phyloP scores from a whole-genome alignment of 2,329 filamentous ascomycete species.

The Microdochium trichocladiopsis region DNA sequence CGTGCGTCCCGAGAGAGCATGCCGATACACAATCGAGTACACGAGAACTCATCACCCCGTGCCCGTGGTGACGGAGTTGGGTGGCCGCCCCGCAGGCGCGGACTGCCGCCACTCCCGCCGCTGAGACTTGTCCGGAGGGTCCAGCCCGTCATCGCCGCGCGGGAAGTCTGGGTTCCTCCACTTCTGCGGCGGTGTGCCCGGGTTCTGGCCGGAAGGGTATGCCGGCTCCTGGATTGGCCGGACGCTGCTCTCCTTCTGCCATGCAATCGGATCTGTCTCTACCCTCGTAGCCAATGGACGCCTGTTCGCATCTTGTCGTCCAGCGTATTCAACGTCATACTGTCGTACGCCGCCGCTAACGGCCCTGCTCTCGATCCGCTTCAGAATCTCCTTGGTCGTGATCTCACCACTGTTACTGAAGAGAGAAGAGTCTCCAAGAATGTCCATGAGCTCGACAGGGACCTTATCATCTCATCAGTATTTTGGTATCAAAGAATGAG shows the following conservation, averaged over 20 bases:
- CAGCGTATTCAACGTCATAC: conserved; percentile 51
- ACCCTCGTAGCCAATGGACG: conserved; percentile 56
- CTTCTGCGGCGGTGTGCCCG: conserved; percentile 41
- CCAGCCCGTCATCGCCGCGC: conserved; percentile 26
- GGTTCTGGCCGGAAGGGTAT: conserved; percentile 28
- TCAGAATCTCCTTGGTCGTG: conserved; percentile 95
- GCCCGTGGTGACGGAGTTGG: conserved; percentile 40
- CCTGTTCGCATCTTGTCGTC: conserved; percentile 49
- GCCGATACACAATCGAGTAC: too few species aligned
- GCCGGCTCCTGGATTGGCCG: conserved; percentile 65
- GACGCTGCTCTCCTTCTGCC: conserved; percentile 78
- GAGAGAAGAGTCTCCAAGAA: conserved; percentile 75
- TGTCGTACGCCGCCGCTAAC: conserved; percentile 43
- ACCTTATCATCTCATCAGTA: conserved; percentile 49
- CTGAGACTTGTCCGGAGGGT: conserved; percentile 31
- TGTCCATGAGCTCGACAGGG: conserved; percentile 81
- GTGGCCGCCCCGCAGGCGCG: conserved; percentile 40
- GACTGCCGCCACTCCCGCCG: conserved; percentile 53
- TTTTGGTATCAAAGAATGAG: neutral
- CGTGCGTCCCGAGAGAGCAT: too few species aligned
- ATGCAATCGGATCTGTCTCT: conserved; percentile 79
- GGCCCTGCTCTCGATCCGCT: conserved; percentile 77
- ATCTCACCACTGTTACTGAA: conserved; percentile 80
- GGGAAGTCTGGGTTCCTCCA: conserved; percentile 40
- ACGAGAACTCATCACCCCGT: conserved; percentile 21